A percentile compares a stretch with the other conserved stretches of the same genome.
phyloP scores from a whole-genome alignment of 176 grass and related monocot genomes.

The Aegilops tauschii region DNA sequence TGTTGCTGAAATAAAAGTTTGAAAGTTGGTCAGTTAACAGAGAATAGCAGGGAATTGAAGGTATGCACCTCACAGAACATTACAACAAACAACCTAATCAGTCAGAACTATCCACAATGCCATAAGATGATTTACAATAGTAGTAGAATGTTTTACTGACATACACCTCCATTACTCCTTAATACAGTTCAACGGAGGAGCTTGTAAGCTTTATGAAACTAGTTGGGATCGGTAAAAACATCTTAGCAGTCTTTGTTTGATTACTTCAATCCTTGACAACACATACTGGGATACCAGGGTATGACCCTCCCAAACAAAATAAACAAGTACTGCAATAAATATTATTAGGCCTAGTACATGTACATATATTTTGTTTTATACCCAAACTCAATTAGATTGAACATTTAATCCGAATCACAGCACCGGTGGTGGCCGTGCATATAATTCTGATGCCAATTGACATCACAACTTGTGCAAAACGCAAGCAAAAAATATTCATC shows the following conservation, averaged over 20 bases:
- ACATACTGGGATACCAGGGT: not conserved
- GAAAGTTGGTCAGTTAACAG: not conserved
- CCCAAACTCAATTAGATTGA: not conserved
- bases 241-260: not conserved
- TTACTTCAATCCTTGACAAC: not conserved
- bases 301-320: not conserved
- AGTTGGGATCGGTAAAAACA: not conserved
- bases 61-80: not conserved
- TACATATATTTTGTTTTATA: not conserved
- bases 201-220: not conserved
- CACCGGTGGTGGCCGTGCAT: not conserved
- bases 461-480: not conserved
- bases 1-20: slow-evolving; percentile 33
- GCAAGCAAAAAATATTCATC: not conserved
- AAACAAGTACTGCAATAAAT: not conserved
- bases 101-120: not conserved
- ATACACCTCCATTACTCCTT: not conserved
- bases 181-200: not conserved
- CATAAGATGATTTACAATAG: not conserved
- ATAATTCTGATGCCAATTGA: not conserved
- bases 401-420: not conserved
- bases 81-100: not conserved
- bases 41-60: not conserved
- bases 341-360: not conserved
- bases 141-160: not conserved